These are phyloP conservation scores for Fallopia convolvulus DNA, from an alignment of 148 eudicot species.

Conservation along the genomic window DNA sequence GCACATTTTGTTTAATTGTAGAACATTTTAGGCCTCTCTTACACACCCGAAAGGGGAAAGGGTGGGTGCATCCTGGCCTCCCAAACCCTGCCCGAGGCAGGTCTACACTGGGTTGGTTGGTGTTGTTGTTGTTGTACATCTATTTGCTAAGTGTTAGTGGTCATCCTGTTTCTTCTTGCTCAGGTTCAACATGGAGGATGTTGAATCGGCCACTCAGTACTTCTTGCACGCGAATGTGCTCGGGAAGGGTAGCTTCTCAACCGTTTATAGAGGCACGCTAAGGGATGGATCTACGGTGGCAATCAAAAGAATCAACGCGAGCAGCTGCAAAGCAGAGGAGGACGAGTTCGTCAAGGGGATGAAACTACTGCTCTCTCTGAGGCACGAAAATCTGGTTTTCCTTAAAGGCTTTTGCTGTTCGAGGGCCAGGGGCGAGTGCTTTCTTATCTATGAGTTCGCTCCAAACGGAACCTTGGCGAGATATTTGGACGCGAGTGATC, in stretches of 20 bases:
- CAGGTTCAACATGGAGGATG: slow-evolving; percentile 69
- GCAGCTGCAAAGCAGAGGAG: slow-evolving; percentile 76
- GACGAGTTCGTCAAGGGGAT: slow-evolving; percentile 73
- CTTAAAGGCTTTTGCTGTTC: slow-evolving; percentile 86
- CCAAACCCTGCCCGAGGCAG: too few relatives aligned
- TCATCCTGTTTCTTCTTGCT: not conserved
- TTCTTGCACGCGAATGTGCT: slow-evolving; percentile 60
- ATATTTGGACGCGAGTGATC: slow-evolving; percentile 50
- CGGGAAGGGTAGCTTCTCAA: slow-evolving; percentile 70
- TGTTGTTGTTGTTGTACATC: too few relatives aligned
- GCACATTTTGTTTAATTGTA: not conserved
- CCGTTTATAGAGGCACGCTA: slow-evolving; percentile 69
- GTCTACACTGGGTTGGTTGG: too few relatives aligned
- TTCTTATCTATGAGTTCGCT: slow-evolving; percentile 70
- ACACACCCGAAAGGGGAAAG: too few relatives aligned
- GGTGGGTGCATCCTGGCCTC: too few relatives aligned
- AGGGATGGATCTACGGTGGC: slow-evolving; percentile 81
- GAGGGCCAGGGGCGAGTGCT: slow-evolving; percentile 87
- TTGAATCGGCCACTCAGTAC: slow-evolving; percentile 81
- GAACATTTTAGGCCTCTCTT: too few relatives aligned
- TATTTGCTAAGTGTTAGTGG: not conserved
- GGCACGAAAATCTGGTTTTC: slow-evolving; percentile 67
- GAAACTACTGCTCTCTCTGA: slow-evolving; percentile 56
- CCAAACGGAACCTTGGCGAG: slow-evolving; percentile 55
- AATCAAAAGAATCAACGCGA: slow-evolving; percentile 54